Evolutionary conservation across 805 yeast species (phyloP).

Genomic region (Scheffersomyces stipitis): DNA sequence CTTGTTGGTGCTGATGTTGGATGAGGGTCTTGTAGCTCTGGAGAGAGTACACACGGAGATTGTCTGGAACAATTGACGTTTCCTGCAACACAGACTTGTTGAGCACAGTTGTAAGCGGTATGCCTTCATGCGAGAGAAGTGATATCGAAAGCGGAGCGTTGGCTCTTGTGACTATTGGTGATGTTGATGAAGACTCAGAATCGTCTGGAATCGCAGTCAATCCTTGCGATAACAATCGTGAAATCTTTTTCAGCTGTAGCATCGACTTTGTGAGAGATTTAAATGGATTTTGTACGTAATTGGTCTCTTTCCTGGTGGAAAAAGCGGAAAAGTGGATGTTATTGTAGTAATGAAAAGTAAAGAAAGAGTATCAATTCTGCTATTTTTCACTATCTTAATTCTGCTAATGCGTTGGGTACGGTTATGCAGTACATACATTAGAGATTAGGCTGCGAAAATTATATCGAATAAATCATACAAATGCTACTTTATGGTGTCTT

Average conservation of each 20-base stretch:
- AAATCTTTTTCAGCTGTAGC: constrained; percentile 42
- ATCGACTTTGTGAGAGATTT: constrained; percentile 13
- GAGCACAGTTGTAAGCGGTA: constrained; percentile 40
- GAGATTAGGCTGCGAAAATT: too few species aligned
- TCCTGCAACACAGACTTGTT: constrained; percentile 13
- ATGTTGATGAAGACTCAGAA: constrained; percentile 1
- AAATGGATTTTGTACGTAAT: too few species aligned
- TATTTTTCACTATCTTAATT: too few species aligned
- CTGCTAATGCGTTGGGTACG: too few species aligned
- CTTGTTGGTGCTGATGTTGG: constrained; percentile 11
- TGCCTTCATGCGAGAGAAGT: constrained; percentile 35
- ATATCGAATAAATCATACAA: too few species aligned
- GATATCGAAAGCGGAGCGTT: constrained; percentile 30
- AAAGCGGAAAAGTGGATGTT: too few species aligned
- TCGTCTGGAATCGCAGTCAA: constrained; percentile 15
- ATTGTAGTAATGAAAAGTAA: too few species aligned
- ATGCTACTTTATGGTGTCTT: too few species aligned
- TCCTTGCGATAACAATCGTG: constrained; percentile 34
- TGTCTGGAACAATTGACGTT: constrained; percentile 22
- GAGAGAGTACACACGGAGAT: constrained; percentile 33
- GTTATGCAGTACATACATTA: too few species aligned
- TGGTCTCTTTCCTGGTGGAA: too few species aligned
- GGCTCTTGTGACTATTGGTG: constrained; percentile 7
- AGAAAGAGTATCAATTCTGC: too few species aligned
- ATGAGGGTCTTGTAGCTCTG: constrained; percentile 31